phyloP scores from a whole-genome alignment of 2,329 filamentous ascomycete species.

The Cladosporium sp. region DNA sequence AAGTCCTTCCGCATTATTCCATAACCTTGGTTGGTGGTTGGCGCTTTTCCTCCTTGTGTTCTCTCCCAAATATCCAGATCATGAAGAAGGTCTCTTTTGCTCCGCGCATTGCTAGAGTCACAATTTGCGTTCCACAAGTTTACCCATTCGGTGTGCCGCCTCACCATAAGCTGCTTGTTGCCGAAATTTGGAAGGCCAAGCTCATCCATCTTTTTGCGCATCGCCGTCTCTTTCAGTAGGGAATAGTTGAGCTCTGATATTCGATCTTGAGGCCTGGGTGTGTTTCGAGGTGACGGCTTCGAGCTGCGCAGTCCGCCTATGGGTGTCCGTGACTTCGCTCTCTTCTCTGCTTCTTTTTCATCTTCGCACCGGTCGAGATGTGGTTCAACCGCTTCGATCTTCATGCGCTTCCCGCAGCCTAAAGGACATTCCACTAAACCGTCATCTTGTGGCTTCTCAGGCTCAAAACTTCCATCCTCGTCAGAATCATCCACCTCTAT shows the following conservation, averaged over 20 bases:
- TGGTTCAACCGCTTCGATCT: conserved; percentile 68
- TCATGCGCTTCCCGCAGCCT: conserved; percentile 72
- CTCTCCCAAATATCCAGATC: conserved; percentile 86
- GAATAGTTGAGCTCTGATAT: conserved; percentile 81
- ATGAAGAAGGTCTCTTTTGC: conserved; percentile 65
- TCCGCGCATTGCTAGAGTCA: conserved; percentile 70
- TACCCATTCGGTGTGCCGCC: conserved; percentile 85
- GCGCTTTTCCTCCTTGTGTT: conserved; percentile 64
- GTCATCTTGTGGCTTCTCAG: conserved; percentile 51
- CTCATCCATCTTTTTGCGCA: conserved; percentile 78
- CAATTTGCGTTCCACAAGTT: conserved; percentile 97
- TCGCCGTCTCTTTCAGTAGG: conserved; percentile 70
- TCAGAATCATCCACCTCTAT: conserved; percentile 37
- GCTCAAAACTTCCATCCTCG: conserved; percentile 30
- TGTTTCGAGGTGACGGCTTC: conserved; percentile 17
- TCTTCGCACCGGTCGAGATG: conserved; percentile 70
- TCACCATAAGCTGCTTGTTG: conserved; percentile 64
- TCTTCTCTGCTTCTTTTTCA: conserved; percentile 26
- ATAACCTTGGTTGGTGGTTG: conserved; percentile 34
- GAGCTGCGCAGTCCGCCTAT: conserved; percentile 13
- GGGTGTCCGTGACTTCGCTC: conserved; percentile 20
- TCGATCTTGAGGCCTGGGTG: conserved; percentile 51
- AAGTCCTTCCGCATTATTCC: conserved; percentile 82
- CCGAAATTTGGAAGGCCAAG: conserved; percentile 73
- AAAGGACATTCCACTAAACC: conserved; percentile 81